Evolutionary conservation across 129 eudicot genomes (phyloP), one percentile per base, ranked within the genome.

Genomic region (Arctium minus): DNA sequence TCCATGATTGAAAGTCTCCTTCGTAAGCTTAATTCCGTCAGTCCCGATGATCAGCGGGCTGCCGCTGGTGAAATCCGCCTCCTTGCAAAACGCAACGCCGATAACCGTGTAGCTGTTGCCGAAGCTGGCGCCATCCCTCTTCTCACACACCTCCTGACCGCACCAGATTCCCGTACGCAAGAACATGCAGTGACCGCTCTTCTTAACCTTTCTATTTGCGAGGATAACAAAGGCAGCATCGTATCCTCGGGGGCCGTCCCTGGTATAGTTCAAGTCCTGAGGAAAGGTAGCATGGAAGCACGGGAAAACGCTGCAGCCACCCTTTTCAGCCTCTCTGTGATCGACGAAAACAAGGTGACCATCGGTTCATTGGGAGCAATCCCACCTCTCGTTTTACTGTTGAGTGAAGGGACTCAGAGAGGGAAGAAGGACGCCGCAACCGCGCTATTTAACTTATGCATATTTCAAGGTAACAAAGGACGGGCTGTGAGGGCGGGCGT

Each of bases 381-480:
- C 40, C 94, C 94, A 7, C 92, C 94, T 17, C 90, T 92, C 3
- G 94, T 92, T 27, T 79, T 71, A 9, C 80, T 92, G 2, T 83
- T 92, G 3, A 84, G 80, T 77, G 94, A 90, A 72, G 97, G 97
- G 0, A 92, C 88, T 64, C 97, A 85, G 33, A 86, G 94, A 73
- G 97, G 97, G 73, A 92, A 88, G 84, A 92, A 92, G 50, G 97
- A 92, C 50, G 97, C 97, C 17, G 97, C 97, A 29, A 92, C 97
- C 1, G 97, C 97, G 8, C 86, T 92, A 5, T 92, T 92, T 83
- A 92, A 90, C 86, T 68, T 92, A 73, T 88, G 92, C 79, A 92
- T 92, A 72, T 92, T 86, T 85, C 97, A 92, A 87, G 97, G 97
- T 2, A 92, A 92, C 74, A 92, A 92, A 50, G 97, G 92, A 15